Evolutionary conservation across 805 yeast genomes (phyloP).

Genomic region (Jamesozyma jinghongensis): DNA sequence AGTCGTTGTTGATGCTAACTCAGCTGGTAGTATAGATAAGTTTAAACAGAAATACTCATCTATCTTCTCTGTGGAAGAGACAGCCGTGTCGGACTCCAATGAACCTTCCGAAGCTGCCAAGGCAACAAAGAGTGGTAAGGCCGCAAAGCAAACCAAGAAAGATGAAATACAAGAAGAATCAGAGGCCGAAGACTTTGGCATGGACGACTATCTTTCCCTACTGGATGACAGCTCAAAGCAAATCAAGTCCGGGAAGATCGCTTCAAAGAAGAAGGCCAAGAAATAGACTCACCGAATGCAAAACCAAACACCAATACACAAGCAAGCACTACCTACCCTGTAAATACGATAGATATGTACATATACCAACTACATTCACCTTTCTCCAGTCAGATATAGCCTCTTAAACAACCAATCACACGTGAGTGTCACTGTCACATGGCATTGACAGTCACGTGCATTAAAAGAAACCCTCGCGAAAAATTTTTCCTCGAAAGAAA

Average conservation of each 20-base stretch:
- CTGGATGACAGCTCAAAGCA: conserved; percentile 24
- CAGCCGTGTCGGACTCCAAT: neutral
- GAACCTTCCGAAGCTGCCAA: neutral
- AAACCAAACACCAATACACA: neutral
- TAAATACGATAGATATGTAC: neutral
- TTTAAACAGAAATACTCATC: conserved; percentile 58
- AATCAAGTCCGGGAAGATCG: conserved; percentile 28
- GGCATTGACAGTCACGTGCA: too few relatives aligned
- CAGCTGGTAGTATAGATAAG: conserved; percentile 70
- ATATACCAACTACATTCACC: neutral
- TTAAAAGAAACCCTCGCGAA: too few relatives aligned
- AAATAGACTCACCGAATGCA: conserved; percentile 3
- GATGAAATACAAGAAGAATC: conserved; percentile 5
- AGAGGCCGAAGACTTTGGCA: conserved; percentile 13
- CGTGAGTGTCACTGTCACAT: too few relatives aligned
- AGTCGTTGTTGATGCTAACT: conserved; percentile 65
- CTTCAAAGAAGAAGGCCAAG: conserved; percentile 22
- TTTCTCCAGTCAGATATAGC: neutral
- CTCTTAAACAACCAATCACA: conserved; percentile 9
- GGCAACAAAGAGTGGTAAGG: neutral
- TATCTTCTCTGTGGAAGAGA: conserved; percentile 36
- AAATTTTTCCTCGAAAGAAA: too few relatives aligned
- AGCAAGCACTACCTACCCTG: neutral
- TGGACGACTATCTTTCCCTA: conserved; percentile 28
- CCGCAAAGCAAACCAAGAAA: conserved; percentile 1